These are phyloP conservation scores for Cordyceps javanica DNA, from an alignment of 2,329 filamentous ascomycete species.

Conservation along the genomic window DNA sequence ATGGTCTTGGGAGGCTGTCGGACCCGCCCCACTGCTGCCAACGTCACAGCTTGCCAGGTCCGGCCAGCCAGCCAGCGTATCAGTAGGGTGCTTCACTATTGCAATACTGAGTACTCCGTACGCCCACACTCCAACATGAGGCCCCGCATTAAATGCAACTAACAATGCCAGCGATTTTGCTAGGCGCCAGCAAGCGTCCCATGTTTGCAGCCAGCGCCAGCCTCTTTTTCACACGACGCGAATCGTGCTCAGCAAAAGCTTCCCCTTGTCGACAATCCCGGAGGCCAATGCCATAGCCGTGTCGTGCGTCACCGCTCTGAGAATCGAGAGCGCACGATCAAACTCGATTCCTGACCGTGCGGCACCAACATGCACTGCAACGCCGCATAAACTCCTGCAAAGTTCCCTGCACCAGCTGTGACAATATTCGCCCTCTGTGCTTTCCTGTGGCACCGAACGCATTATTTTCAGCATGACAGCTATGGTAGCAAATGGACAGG, in stretches of 20 bases:
- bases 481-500: slow-evolving; percentile 23
- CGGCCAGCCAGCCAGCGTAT: too few species aligned
- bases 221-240: slow-evolving; percentile 7
- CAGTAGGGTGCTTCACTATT: slow-evolving; percentile 4
- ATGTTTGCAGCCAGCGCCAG: slow-evolving; percentile 9
- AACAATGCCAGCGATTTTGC: slow-evolving; percentile 5
- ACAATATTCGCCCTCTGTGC: not conserved
- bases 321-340: slow-evolving; percentile 1
- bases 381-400: not conserved
- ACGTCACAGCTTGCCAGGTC: slow-evolving; percentile 4
- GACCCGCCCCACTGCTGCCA: not conserved
- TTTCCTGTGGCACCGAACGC: not conserved
- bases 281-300: slow-evolving; percentile 2
- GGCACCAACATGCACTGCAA: slow-evolving; percentile 5
- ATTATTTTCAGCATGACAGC: slow-evolving; percentile 14
- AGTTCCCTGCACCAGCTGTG: not conserved
- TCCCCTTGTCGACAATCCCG: not conserved
- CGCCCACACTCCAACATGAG: not conserved
- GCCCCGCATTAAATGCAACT: slow-evolving; percentile 12
- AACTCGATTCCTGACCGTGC: not conserved
- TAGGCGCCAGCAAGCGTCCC: slow-evolving; percentile 2
- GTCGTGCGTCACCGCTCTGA: slow-evolving; percentile 2
- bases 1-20: not conserved
- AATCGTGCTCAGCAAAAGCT: slow-evolving; percentile 1
- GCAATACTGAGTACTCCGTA: too few species aligned